Evolutionary conservation across 495 filamentous ascomycete species (phyloP), one percentile per base, ranked within the genome.

Genomic region (Penicillium alfredii): DNA sequence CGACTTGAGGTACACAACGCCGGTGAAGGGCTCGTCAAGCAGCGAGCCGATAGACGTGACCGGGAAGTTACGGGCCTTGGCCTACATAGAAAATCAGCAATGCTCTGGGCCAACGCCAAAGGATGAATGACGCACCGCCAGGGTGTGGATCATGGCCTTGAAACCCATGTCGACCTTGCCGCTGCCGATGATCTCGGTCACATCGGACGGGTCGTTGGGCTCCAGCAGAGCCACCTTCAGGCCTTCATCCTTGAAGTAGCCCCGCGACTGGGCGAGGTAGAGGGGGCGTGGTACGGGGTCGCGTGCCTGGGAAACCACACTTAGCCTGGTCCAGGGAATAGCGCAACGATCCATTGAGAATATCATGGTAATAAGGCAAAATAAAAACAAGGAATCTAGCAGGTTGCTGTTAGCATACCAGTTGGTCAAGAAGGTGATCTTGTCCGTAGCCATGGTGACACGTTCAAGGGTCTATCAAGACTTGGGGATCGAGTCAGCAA

Each of bases 91-190:
- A 24, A 6, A 42, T 36, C 18, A 44, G 26, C 21, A 25, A 8
- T 13, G 0, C 23, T 13, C 8, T 4, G 8, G 3, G 0, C 9
- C n/a, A 31, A 12, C 10, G 11, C 12, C 31, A 5, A 20, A 4
- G 4, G 3, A 20, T 22, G 17, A 23, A 16, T 7, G 10, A 54
- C 68, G 38, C 62, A 77, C 77, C 28, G 78, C 78, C 38, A 83
- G 68, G 16, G 80, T 82, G 51, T 84, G 80, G 47, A 83, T 84
- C 80, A 84, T 83, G 39, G 80, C 80, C 56, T 84, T 84, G 70
- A 83, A 82, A 22, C 78, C 80, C 61, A 83, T 76, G 56, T 83
- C 80, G 28, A 82, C 73, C 52, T 82, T 82, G 40, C 74, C 75
- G 45, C 73, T 78, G 25, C 80, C 80, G 51, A 84, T 78, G 58